phyloP scores from a whole-genome alignment of 495 filamentous ascomycete species.

The Tuber indicum region DNA sequence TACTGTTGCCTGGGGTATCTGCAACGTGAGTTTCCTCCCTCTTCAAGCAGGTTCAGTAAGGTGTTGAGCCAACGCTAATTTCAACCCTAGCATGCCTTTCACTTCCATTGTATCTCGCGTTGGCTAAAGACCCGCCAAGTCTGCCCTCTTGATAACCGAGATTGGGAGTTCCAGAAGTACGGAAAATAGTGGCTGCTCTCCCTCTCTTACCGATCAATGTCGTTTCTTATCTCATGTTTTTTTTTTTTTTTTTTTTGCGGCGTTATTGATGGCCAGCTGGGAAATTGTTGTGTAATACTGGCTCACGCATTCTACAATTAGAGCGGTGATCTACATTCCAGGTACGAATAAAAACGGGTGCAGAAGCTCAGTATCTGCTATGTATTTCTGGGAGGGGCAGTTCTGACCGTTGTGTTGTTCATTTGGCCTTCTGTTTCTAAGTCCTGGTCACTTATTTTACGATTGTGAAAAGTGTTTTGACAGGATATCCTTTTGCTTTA shows the following conservation, averaged over 20 bases:
- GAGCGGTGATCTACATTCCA: background rate
- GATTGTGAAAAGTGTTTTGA: background rate
- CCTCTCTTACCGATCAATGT: background rate
- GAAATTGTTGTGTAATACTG: background rate
- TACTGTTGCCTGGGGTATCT: constrained; percentile 98
- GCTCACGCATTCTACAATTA: background rate
- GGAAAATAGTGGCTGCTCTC: constrained; percentile 56
- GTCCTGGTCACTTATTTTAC: background rate
- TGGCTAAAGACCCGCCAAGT: constrained; percentile 99
- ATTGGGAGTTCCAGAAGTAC: constrained; percentile 99
- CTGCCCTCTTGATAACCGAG: constrained; percentile 93
- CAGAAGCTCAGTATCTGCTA: background rate
- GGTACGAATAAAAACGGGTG: background rate
- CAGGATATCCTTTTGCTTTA: background rate
- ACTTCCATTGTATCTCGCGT: constrained; percentile 99
- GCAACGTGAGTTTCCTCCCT: constrained; percentile 64
- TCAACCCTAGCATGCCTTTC: constrained; percentile 78
- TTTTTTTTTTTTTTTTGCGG: background rate
- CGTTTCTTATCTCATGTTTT: background rate
- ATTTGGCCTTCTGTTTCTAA: background rate
- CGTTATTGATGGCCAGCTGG: background rate
- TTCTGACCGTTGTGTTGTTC: background rate
- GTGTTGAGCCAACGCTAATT: constrained; percentile 9
- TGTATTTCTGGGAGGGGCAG: background rate
- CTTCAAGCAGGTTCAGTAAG: background rate